phyloP scores from a whole-genome alignment of 352 stramenopile genomes.

The Globisporangium iwayamae region DNA sequence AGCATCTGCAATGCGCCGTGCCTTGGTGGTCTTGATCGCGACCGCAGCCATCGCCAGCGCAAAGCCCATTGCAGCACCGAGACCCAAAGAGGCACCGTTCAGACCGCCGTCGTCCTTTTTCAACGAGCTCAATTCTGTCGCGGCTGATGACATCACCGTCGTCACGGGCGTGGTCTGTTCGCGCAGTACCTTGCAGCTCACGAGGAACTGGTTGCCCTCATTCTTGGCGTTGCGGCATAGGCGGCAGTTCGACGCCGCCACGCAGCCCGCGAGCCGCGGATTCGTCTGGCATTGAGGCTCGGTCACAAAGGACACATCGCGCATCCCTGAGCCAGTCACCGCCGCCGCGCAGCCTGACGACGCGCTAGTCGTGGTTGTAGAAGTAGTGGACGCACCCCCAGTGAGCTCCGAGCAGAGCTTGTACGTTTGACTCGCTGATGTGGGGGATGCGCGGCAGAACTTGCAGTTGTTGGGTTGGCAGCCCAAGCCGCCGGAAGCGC shows the following conservation, averaged over 20 bases:
- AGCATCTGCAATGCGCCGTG: neutral
- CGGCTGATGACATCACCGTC: neutral
- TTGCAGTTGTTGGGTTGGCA: constrained; percentile 28
- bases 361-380: constrained; percentile 14
- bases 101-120: too few relatives aligned
- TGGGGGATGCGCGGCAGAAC: constrained; percentile 24
- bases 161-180: constrained; percentile 4
- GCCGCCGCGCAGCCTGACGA: constrained; percentile 26
- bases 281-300: constrained; percentile 37
- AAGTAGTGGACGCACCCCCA: neutral
- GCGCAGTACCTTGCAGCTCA: constrained; percentile 50
- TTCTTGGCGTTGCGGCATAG: constrained; percentile 59
- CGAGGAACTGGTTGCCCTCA: constrained; percentile 50
- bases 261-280: constrained; percentile 36
- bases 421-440: constrained; percentile 23
- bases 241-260: constrained; percentile 38
- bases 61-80: neutral
- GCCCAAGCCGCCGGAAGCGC: constrained; percentile 26
- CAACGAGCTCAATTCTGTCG: too few relatives aligned
- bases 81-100: neutral
- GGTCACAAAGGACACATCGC: constrained; percentile 36
- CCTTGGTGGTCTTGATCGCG: constrained; percentile 7
- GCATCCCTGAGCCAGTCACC: constrained; percentile 28
- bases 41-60: constrained; percentile 20
- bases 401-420: constrained; percentile 19